Conservation (phyloP, 176 grass and related monocot genomes). For the Musa schizocarpa region DNA sequence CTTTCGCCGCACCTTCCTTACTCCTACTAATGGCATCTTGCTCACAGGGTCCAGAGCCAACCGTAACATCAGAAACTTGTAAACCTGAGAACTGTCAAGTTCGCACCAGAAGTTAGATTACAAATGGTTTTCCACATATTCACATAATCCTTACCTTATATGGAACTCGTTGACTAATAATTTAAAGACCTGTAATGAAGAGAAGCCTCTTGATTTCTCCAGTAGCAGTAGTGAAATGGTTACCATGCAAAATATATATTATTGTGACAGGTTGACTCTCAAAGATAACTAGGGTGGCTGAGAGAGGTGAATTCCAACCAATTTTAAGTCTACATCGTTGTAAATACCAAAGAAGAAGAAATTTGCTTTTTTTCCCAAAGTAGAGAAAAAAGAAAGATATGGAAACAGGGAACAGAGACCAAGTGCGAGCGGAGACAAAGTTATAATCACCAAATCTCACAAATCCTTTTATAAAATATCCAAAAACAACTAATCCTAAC, state of each 20-base stretch:
- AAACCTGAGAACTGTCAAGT: background rate
- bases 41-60: background rate
- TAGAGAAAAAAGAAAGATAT: no score
- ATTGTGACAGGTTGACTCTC: no score
- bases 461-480: no score
- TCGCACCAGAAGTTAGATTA: background rate
- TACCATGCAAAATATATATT: background rate
- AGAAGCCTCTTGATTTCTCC: background rate
- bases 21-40: background rate
- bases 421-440: no score
- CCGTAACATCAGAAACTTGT: background rate
- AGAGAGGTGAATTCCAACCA: no score
- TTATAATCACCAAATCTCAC: no score
- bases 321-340: no score
- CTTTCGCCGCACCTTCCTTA: background rate
- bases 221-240: background rate
- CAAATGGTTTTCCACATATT: background rate
- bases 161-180: background rate
- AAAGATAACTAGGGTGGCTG: no score
- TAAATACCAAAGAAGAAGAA: no score
- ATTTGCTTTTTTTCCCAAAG: no score
- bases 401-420: no score
- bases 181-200: background rate
- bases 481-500: no score
- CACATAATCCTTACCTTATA: background rate